Base-by-base conservation (phyloP, 768 basidiomycete genomes). In the Termitomyces sp. region DNA sequence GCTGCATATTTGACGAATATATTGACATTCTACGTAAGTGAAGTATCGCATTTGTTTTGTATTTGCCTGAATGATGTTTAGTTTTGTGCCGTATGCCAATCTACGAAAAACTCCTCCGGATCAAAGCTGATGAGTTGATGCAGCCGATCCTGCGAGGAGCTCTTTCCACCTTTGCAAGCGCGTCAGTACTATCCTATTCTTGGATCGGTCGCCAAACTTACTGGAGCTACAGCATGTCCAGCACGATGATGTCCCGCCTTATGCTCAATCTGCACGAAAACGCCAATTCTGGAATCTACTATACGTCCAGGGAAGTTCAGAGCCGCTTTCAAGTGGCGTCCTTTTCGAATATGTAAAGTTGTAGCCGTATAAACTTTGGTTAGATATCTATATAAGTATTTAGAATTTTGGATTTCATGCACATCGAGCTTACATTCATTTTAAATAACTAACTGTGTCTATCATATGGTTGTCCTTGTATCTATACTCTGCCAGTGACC, bases 241-340 rank as follows among this genome's bases (percentile, higher is more conserved):
- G 10, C 28, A 55, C 53, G 36, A 61, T 61, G 60, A 59, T 61
- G 54, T 58, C 54, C 9, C 60, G 57, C 24, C 49, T 61, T 13
- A 59, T 59, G 50, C 49, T 61, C 22, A 61, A 61, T 37, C 57
- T 61, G 26, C 54, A 55, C 6, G 36, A 61, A 55, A 42, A 16
- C 36, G 33, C 37, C 6, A 13, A 52, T 20, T 52, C 51, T n/a
- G 51, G 51, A 12, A 39, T 52, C 6, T 52, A 52, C 37, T 28
- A 8, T n/a, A 39, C 24, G 18, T 29, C 51, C 0, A 26, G 37
- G 12, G 51, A 52, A 41, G 29, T n/a, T 13, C 26, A 37, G 6
- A 39, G 37, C n/a, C 37, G n/a, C 37, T 2, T 37, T 28, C 34
- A 39, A 28, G 26, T 39, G 33, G 34, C 37, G 5, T 8, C 28